Percentiles rank a stretch among this genome's conserved stretches.
These are phyloP conservation scores for Elsinoe australis DNA, from an alignment of 2,329 filamentous ascomycete species.

Conservation along the genomic window DNA sequence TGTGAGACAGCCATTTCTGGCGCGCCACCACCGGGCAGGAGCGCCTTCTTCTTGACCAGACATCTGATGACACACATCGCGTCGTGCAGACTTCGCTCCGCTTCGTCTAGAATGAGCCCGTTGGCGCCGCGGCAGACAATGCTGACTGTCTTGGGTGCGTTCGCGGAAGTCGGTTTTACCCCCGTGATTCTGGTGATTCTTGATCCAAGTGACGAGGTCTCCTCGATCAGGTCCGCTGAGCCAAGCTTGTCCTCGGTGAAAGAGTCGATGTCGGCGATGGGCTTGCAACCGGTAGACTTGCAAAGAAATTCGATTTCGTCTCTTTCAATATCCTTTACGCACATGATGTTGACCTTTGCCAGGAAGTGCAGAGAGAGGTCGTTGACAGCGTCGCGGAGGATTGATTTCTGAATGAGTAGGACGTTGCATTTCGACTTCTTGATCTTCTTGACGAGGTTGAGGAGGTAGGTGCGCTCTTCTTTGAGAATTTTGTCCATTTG, in stretches of 20 bases:
- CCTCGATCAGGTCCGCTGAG: conserved; percentile 86
- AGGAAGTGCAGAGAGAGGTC: conserved; percentile 96
- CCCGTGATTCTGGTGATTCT: conserved; percentile 94
- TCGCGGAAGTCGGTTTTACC: conserved; percentile 58
- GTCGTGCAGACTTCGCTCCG: conserved; percentile 92
- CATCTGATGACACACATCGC: conserved; percentile 96
- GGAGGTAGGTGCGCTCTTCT: conserved; percentile 93
- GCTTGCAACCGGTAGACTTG: conserved; percentile 98
- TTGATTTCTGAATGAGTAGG: conserved; percentile 95
- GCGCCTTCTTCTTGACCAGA: conserved; percentile 98
- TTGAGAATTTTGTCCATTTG: conserved; percentile 99
- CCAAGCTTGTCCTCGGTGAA: conserved; percentile 98
- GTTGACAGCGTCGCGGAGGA: conserved; percentile 94
- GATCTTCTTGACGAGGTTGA: conserved; percentile 99
- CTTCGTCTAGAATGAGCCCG: conserved; percentile 88
- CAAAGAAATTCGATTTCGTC: conserved; percentile 99
- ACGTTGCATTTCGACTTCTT: conserved; percentile 99
- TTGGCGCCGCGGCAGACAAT: conserved; percentile 94
- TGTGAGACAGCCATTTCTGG: conserved; percentile 95
- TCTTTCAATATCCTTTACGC: conserved; percentile 94
- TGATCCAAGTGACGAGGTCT: conserved; percentile 76
- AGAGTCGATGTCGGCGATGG: conserved; percentile 94
- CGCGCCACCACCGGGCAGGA: conserved; percentile 92
- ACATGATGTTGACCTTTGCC: conserved; percentile 90
- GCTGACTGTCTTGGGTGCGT: conserved; percentile 73